Base-by-base conservation (phyloP, 805 yeast genomes). In the Blastobotrys robertii region DNA sequence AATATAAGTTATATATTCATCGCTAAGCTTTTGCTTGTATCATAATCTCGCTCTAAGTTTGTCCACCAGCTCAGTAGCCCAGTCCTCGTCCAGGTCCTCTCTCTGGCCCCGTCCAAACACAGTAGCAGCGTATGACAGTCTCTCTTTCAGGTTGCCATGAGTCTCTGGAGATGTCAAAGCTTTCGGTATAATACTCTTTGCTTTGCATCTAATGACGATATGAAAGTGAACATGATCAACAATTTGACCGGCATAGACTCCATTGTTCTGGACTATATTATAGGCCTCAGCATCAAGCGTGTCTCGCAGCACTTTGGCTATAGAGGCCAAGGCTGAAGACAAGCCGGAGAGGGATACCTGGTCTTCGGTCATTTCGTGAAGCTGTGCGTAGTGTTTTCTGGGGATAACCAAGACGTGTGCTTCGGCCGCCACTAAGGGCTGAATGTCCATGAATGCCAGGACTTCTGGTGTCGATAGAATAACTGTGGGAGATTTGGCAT, bases 151-250 rank as follows among this genome's bases (percentile, higher is more conserved):
- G 15, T 33, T 37, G 9, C 43, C 39, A 4, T 41, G 37, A 4
- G 33, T 34, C 11, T 38, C 43, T 19, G 34, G 16, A 8, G 29
- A 32, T 12, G 39, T 37, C 6, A 31, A 30, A 22, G 35, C 36
- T 12, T 32, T 29, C 38, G 28, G 45, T 29, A 32, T 40, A 37
- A 38, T 32, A 12, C 34, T 34, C 30, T 25, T 13, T 38, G 4
- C 41, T 14, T 1, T 43, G 37, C 30, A 48, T 38, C 97, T 69
- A 9, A 96, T 94, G 12, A 90, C 83, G 14, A 90, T 59, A 57
- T 90, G 97, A 12, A 92, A 81, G 57, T 90, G 97, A n/a, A 90
- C 70, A 61, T 90, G 97, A 8, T 94, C 94, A 1, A 90, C 80
- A 7, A 86, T 76, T 59, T 90, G 97, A 2, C 97, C 97, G 1